Conservation (phyloP, 1,139 yeast species). For the Geotrichum carabidarum region DNA sequence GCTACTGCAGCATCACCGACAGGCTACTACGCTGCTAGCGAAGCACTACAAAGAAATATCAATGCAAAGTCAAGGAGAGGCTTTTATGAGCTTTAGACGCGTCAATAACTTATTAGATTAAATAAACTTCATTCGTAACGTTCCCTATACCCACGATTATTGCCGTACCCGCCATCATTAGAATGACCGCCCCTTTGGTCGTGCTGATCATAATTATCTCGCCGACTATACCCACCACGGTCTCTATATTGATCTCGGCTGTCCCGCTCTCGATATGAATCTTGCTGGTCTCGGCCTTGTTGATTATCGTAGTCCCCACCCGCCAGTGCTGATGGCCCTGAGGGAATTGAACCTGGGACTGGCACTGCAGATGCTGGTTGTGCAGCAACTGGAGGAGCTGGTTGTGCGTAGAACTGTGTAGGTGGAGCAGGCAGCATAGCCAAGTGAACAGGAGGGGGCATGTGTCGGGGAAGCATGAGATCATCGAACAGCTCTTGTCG, state of each 20-base stretch:
- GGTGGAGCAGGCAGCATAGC: slow-evolving; percentile 29
- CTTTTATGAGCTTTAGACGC: slow-evolving; percentile 12
- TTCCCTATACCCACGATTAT: slow-evolving; percentile 3
- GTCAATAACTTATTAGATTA: not conserved
- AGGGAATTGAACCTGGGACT: not conserved
- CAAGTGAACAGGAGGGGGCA: slow-evolving; percentile 27
- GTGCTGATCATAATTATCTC: not conserved
- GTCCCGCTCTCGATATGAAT: slow-evolving; percentile 2
- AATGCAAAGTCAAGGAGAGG: slow-evolving; percentile 19
- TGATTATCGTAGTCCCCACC: not conserved
- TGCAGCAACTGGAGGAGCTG: not conserved
- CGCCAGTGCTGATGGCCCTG: not conserved
- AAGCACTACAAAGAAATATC: slow-evolving; percentile 18
- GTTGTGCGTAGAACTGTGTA: slow-evolving; percentile 21
- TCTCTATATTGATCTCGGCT: not conserved
- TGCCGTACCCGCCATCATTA: not conserved
- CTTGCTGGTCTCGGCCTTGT: not conserved
- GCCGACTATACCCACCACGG: not conserved
- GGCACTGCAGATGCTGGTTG: not conserved
- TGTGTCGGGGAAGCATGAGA: slow-evolving; percentile 12
- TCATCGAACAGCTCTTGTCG: slow-evolving; percentile 19
- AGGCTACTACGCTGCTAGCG: slow-evolving; percentile 29
- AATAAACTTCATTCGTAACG: not conserved
- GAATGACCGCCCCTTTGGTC: not conserved
- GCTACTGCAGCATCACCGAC: slow-evolving; percentile 29